A percentile compares a stretch with the other conserved stretches of the same genome.
phyloP scores from a whole-genome alignment of 345 rosid genomes.

The Turritis glabra region DNA sequence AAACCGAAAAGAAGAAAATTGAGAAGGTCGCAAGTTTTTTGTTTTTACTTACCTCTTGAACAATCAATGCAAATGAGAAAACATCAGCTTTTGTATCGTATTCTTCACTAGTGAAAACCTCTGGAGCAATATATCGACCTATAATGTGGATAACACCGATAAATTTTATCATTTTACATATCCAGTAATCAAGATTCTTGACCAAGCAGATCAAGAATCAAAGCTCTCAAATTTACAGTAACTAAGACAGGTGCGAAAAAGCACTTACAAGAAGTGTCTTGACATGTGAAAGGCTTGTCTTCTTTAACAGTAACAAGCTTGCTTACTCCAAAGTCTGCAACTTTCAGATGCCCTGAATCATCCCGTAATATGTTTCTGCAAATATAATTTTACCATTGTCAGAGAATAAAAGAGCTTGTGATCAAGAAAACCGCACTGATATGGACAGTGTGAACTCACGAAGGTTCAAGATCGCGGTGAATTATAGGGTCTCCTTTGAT shows the following conservation, averaged over 20 bases:
- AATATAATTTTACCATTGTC: conserved; percentile 31
- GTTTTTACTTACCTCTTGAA: conserved; percentile 67
- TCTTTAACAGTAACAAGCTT: conserved; percentile 87
- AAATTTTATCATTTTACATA: not conserved
- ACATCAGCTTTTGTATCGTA: conserved; percentile 95
- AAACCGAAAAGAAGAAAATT: not conserved
- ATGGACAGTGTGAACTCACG: conserved; percentile 59
- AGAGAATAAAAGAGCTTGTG: conserved; percentile 19
- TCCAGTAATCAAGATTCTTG: conserved; percentile 14
- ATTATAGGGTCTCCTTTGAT: conserved; percentile 83
- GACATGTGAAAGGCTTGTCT: conserved; percentile 66
- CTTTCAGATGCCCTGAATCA: conserved; percentile 93
- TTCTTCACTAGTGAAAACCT: conserved; percentile 64
- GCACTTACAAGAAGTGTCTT: conserved; percentile 69
- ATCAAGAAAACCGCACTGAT: not conserved
- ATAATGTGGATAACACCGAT: conserved; percentile 25
- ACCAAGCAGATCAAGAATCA: conserved; percentile 10
- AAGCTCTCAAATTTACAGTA: not conserved
- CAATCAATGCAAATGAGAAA: conserved; percentile 87
- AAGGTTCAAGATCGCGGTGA: conserved; percentile 98
- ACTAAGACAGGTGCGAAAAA: not conserved
- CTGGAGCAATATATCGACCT: conserved; percentile 92
- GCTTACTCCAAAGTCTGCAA: conserved; percentile 96
- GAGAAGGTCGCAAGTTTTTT: not conserved
- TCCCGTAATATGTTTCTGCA: conserved; percentile 90